Evolutionary conservation across 164 flowering plant genomes (phyloP).

Genomic region (Chloranthus sessilifolius): DNA sequence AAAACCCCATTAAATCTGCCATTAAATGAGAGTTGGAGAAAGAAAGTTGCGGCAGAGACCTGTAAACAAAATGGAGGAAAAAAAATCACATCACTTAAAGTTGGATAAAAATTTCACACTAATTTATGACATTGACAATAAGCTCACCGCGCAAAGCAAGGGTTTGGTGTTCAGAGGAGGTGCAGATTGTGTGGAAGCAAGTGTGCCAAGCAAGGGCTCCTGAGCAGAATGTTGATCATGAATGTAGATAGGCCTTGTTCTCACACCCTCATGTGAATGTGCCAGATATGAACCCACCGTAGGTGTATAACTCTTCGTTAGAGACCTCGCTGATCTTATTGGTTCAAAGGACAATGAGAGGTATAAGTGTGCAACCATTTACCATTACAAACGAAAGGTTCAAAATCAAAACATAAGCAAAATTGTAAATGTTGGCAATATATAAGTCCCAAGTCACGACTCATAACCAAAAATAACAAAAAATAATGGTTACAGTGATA

Average conservation of each 20-base stretch:
- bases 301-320: slow-evolving; percentile 49
- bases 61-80: slow-evolving; percentile 18
- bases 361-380: too few species aligned
- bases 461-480: background rate
- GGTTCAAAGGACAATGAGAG: background rate
- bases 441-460: background rate
- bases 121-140: background rate
- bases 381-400: too few species aligned
- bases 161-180: slow-evolving; percentile 35
- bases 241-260: slow-evolving; percentile 14
- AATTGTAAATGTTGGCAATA: background rate
- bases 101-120: background rate
- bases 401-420: background rate
- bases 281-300: slow-evolving; percentile 34
- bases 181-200: slow-evolving; percentile 24
- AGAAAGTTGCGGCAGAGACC: slow-evolving; percentile 34
- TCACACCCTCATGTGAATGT: slow-evolving; percentile 12
- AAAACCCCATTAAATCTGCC: slow-evolving; percentile 2
- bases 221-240: slow-evolving; percentile 17
- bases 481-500: background rate
- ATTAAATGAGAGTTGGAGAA: slow-evolving; percentile 17
- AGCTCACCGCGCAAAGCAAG: slow-evolving; percentile 48
- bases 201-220: slow-evolving; percentile 51
- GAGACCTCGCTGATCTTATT: slow-evolving; percentile 68
- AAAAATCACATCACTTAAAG: background rate